phyloP scores from a whole-genome alignment of 1,139 yeast species.

The Meyerozyma smithsonii region DNA sequence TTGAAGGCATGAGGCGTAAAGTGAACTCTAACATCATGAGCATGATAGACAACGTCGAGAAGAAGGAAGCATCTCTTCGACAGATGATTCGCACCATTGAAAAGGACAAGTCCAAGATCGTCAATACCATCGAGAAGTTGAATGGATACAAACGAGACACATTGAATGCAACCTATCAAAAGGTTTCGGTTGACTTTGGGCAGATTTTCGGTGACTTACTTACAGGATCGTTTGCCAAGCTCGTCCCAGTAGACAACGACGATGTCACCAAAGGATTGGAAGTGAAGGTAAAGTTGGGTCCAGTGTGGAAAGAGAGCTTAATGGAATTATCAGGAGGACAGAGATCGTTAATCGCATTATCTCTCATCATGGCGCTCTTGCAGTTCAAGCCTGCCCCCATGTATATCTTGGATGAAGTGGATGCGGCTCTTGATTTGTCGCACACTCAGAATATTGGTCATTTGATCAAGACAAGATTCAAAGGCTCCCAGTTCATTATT shows the following conservation, averaged over 20 bases:
- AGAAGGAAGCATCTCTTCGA: slow-evolving; percentile 73
- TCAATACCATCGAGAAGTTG: slow-evolving; percentile 78
- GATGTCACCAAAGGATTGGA: slow-evolving; percentile 91
- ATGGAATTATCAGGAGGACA: slow-evolving; percentile 98
- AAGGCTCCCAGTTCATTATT: slow-evolving; percentile 93
- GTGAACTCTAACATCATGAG: slow-evolving; percentile 89
- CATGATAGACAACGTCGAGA: slow-evolving; percentile 91
- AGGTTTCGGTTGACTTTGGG: slow-evolving; percentile 90
- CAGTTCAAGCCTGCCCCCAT: slow-evolving; percentile 98
- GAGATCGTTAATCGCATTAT: slow-evolving; percentile 85
- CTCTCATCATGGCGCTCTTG: slow-evolving; percentile 82
- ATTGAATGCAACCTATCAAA: slow-evolving; percentile 75
- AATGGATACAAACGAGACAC: slow-evolving; percentile 87
- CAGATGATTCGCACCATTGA: slow-evolving; percentile 85
- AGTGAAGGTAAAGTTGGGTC: slow-evolving; percentile 85
- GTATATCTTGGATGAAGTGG: slow-evolving; percentile 96
- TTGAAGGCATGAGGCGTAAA: slow-evolving; percentile 72
- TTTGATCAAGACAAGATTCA: slow-evolving; percentile 87
- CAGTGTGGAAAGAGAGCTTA: slow-evolving; percentile 92
- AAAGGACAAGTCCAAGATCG: slow-evolving; percentile 85
- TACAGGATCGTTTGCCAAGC: slow-evolving; percentile 87
- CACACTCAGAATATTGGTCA: slow-evolving; percentile 98
- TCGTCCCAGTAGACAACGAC: slow-evolving; percentile 72
- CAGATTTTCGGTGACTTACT: slow-evolving; percentile 81
- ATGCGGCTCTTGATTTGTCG: slow-evolving; percentile 94